Evolutionary conservation across 1,139 yeast genomes (phyloP).

Genomic region (Yamadazyma triangularis): DNA sequence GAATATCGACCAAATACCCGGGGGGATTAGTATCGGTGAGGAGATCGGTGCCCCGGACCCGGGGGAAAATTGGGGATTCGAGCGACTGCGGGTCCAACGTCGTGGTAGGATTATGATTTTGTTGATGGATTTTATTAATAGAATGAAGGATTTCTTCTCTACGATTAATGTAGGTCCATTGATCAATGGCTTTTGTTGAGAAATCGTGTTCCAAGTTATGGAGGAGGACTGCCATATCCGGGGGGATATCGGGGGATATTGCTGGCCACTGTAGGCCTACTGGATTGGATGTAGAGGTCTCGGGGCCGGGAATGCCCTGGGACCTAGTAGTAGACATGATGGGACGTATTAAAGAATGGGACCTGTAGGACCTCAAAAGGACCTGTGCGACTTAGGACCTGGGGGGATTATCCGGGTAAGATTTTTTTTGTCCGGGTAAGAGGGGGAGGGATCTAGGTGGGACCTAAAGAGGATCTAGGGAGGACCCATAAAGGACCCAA

Average conservation of each 20-base stretch:
- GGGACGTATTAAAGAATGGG: too few relatives aligned
- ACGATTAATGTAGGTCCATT: conserved; percentile 46
- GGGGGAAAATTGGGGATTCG: conserved; percentile 56
- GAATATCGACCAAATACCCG: conserved; percentile 57
- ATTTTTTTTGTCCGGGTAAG: too few relatives aligned
- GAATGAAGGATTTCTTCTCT: conserved; percentile 44
- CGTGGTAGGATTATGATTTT: conserved; percentile 22
- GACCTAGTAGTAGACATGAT: too few relatives aligned
- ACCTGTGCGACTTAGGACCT: too few relatives aligned
- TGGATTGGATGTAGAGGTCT: too few relatives aligned
- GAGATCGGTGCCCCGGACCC: conserved; percentile 20
- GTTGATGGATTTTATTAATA: conserved; percentile 33
- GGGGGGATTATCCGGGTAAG: too few relatives aligned
- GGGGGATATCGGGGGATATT: conserved; percentile 47
- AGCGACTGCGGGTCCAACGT: conserved; percentile 39
- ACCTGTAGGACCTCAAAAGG: too few relatives aligned
- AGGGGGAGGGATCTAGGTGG: too few relatives aligned
- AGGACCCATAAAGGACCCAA: too few relatives aligned
- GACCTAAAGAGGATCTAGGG: too few relatives aligned
- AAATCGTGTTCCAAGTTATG: conserved; percentile 44
- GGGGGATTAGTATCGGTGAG: neutral
- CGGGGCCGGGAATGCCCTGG: too few relatives aligned
- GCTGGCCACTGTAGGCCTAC: too few relatives aligned
- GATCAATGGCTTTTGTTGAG: conserved; percentile 39
- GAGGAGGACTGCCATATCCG: conserved; percentile 41